Percentiles rank a stretch among this genome's conserved stretches.
phyloP scores from a whole-genome alignment of 192 early-diverging fungal species.

The Coemansia sp. region DNA sequence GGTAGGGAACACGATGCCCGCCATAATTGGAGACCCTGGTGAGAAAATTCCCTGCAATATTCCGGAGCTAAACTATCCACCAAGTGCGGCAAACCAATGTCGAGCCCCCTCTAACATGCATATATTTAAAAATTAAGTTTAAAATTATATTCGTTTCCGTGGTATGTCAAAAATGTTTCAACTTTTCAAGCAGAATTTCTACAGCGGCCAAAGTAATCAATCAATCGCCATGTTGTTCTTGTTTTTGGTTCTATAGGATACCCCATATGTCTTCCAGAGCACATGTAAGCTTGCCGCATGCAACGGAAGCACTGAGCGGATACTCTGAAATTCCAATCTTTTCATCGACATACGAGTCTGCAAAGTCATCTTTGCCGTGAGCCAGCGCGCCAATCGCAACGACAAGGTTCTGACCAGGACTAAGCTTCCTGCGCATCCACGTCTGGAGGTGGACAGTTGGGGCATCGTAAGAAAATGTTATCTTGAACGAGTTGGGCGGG shows the following conservation, averaged over 20 bases:
- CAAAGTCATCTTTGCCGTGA: slow-evolving; percentile 94
- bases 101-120: too few species aligned
- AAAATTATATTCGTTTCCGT: too few species aligned
- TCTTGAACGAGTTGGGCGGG: slow-evolving; percentile 64
- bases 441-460: slow-evolving; percentile 76
- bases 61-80: too few species aligned
- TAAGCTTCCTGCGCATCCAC: slow-evolving; percentile 77
- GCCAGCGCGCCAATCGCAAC: slow-evolving; percentile 97
- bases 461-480: slow-evolving; percentile 85
- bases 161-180: too few species aligned
- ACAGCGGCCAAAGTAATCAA: too few species aligned
- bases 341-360: slow-evolving; percentile 92
- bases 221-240: too few species aligned
- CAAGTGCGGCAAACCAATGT: too few species aligned
- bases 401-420: slow-evolving; percentile 76
- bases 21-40: slow-evolving; percentile 46
- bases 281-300: slow-evolving; percentile 89
- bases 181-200: too few species aligned
- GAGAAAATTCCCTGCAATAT: not conserved
- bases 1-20: not conserved
- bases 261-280: slow-evolving; percentile 90
- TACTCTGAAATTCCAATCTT: slow-evolving; percentile 98
- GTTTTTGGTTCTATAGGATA: slow-evolving; percentile 58
- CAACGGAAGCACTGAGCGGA: slow-evolving; percentile 94
- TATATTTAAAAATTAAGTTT: too few species aligned